Evolutionary conservation across 495 filamentous ascomycete genomes (phyloP), one percentile per base, ranked within the genome.

Genomic region (Trichoderma virens): DNA sequence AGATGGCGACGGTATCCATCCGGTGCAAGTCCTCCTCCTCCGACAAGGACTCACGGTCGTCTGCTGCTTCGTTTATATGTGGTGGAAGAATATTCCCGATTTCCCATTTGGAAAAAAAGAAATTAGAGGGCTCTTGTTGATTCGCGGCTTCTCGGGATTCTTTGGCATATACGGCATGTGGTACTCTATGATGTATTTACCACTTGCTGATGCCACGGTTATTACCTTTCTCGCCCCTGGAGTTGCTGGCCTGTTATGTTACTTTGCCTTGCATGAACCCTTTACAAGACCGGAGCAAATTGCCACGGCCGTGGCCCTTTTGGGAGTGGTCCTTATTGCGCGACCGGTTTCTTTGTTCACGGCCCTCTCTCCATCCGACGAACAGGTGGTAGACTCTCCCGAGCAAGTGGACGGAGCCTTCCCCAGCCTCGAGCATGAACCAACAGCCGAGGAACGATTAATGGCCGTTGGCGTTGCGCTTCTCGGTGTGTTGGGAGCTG

Each of bases 221-320:
- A 87, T 98, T 54, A 96, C 91, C 54, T 98, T 97, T 70, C 83
- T 98, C 0, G 85, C 90, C 0, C 94, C 94, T 0, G 87, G 87
- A 18, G 80, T 96, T 2, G 82, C 90, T n/a, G 90, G 90, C 61
- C 96, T 90, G 71, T 86, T 86, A 13, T 96, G 92, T 71, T 89
- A 88, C 18, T 71, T 92, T 23, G 76, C 97, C 20, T 78, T 90
- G 56, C 78, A 80, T 27, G 90, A 96, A 67, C 88, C 89, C 0
- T 97, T 93, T 72, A 92, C 90, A 0, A 79, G 85, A 23, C 84
- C 81, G 8, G 91, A 97, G 70, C 86, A 93, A 67, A 72, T 92
- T 2, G 91, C 90, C 1, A 88, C 85, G 0, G 69, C 93, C 1
- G 73, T 97, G 32, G 92, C 91, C 3, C 78, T 98, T 1, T 74